Evolutionary conservation across 805 yeast species (phyloP).

Genomic region (Kodamaea sagamina): DNA sequence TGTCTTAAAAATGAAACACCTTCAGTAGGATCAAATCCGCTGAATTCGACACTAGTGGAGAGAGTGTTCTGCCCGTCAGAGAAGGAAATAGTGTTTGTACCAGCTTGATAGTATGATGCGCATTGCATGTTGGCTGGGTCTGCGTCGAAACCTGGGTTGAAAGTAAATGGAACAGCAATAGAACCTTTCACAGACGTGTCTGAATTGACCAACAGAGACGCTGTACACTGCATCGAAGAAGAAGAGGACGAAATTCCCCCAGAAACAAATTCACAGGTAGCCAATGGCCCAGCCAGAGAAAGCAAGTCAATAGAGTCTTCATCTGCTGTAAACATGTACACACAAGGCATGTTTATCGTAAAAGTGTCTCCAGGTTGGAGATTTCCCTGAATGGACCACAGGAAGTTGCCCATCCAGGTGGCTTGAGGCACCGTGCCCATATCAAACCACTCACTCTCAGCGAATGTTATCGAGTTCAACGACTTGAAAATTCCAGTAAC

Average conservation of each 20-base stretch:
- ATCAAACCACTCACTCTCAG: conserved; percentile 11
- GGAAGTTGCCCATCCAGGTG: conserved; percentile 22
- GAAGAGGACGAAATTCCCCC: conserved; percentile 12
- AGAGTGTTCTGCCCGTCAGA: conserved; percentile 19
- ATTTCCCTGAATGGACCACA: conserved; percentile 23
- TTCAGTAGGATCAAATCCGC: no score
- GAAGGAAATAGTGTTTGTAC: conserved; percentile 19
- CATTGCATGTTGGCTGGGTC: conserved; percentile 11
- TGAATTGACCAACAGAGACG: conserved; percentile 15
- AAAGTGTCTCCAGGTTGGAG: conserved; percentile 29
- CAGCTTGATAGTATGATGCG: conserved; percentile 13
- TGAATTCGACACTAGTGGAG: conserved; percentile 13
- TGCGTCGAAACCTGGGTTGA: conserved; percentile 23
- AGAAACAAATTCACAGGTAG: conserved; percentile 12
- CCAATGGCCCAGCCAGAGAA: conserved; percentile 10
- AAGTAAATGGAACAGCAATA: conserved; percentile 16
- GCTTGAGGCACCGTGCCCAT: conserved; percentile 1
- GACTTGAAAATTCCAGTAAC: conserved; percentile 21
- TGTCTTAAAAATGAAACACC: no score
- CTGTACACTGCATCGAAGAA: conserved; percentile 22
- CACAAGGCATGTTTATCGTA: conserved; percentile 28
- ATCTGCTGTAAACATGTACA: conserved; percentile 22
- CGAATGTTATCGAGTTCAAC: conserved; percentile 16
- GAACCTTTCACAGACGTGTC: conserved; percentile 21
- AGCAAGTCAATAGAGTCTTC: conserved; percentile 13